Percentiles rank a stretch among this genome's conserved stretches.
Conservation (phyloP, 2,329 filamentous ascomycete species). For the Cladophialophora yegresii region DNA sequence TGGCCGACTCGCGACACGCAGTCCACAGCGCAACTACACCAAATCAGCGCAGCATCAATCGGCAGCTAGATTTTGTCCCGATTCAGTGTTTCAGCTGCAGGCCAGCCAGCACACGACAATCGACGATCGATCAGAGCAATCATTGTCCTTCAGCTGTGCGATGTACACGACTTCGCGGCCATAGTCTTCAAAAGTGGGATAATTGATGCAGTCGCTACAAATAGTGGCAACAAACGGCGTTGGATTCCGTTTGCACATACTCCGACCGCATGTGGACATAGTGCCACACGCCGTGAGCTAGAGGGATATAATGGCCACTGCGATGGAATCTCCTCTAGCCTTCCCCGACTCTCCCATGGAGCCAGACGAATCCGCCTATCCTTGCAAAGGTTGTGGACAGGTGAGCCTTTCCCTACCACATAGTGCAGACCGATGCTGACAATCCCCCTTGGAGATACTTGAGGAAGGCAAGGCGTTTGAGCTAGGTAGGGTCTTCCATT, state of each 20-base stretch:
- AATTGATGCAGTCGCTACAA: constrained; percentile 19
- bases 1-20: background rate
- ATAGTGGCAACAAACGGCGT: constrained; percentile 13
- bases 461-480: constrained; percentile 99
- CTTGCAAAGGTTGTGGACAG: constrained; percentile 91
- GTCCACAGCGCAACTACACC: constrained; percentile 3
- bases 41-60: background rate
- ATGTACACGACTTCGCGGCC: constrained; percentile 19
- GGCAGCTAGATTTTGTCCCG: background rate
- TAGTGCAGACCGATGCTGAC: constrained; percentile 26
- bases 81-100: constrained; percentile 25
- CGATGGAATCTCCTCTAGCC: constrained; percentile 61
- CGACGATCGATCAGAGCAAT: constrained; percentile 12
- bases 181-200: constrained; percentile 20
- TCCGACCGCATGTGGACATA: constrained; percentile 24
- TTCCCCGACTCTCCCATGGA: constrained; percentile 67
- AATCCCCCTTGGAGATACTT: constrained; percentile 66
- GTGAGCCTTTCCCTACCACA: constrained; percentile 52
- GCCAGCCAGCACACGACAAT: constrained; percentile 22
- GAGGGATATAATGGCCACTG: constrained; percentile 46
- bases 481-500: constrained; percentile 65
- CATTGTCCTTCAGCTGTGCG: constrained; percentile 3
- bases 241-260: constrained; percentile 10
- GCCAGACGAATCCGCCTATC: constrained; percentile 75
- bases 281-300: constrained; percentile 14